phyloP scores from a whole-genome alignment of 129 eudicot species.

The Smallanthus sonchifolius region DNA sequence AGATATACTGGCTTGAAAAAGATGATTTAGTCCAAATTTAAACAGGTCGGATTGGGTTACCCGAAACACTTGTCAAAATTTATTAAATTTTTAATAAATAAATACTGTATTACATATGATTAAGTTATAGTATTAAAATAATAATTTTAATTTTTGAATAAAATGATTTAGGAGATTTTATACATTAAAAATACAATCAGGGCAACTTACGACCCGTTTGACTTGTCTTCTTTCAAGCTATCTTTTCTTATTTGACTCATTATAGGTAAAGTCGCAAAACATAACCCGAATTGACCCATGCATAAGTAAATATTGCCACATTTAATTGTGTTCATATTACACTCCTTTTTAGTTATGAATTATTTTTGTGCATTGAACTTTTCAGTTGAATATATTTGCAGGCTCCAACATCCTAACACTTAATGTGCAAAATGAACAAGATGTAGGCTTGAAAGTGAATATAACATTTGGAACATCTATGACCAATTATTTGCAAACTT shows the following conservation, averaged over 20 bases:
- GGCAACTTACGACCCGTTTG: not conserved
- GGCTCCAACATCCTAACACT: conserved; percentile 26
- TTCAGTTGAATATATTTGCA: not conserved
- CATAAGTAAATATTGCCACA: not conserved
- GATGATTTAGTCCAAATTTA: not conserved
- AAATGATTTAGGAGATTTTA: not conserved
- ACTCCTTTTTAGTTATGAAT: not conserved
- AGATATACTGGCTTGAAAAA: not conserved
- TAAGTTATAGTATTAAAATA: not conserved
- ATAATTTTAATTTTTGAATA: not conserved
- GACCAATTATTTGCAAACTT: not conserved
- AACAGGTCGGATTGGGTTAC: not conserved
- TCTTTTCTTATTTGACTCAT: not conserved
- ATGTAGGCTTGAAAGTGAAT: conserved; percentile 14
- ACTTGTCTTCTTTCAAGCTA: not conserved
- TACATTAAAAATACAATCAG: not conserved
- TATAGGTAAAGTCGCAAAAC: not conserved
- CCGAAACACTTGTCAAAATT: not conserved
- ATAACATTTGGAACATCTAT: conserved; percentile 15
- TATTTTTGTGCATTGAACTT: not conserved
- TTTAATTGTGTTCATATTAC: not conserved
- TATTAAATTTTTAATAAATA: not conserved
- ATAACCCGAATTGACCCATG: not conserved
- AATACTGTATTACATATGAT: not conserved
- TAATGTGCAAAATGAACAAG: conserved; percentile 24